A percentile compares a stretch with the other conserved stretches of the same genome.
Conservation (phyloP, 345 rosid genomes). For the Ceriops decandra region DNA sequence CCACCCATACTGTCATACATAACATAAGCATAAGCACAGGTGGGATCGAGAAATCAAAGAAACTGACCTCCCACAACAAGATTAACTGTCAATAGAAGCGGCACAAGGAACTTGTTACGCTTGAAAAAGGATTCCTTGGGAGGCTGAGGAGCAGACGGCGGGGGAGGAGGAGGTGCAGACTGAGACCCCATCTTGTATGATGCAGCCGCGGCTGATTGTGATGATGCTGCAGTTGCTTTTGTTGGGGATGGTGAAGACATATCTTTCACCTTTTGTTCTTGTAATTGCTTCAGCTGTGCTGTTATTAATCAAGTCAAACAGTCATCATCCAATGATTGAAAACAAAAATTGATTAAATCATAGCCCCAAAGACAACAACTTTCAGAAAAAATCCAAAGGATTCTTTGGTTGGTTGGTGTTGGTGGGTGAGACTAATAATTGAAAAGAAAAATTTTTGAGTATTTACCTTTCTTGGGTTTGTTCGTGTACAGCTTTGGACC, state of each 20-base stretch:
- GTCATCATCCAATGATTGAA: not conserved
- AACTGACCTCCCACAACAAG: not conserved
- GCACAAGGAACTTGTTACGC: slow-evolving; percentile 3
- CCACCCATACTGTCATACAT: not conserved
- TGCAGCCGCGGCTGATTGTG: slow-evolving; percentile 37
- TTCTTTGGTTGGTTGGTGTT: no score
- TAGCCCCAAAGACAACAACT: no score
- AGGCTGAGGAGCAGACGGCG: slow-evolving; percentile 21
- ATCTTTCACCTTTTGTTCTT: slow-evolving; percentile 33
- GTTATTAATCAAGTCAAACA: slow-evolving; percentile 13
- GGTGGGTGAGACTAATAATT: no score
- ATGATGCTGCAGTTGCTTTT: slow-evolving; percentile 23
- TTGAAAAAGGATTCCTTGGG: not conserved
- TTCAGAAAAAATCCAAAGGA: slow-evolving; percentile 1
- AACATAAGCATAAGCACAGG: not conserved
- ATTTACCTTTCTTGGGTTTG: slow-evolving; percentile 62
- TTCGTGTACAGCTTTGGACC: slow-evolving; percentile 66
- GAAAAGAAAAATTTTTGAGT: no score
- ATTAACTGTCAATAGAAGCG: not conserved
- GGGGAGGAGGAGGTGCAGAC: slow-evolving; percentile 45
- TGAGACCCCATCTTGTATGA: slow-evolving; percentile 55
- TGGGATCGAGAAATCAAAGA: not conserved
- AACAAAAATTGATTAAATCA: not conserved
- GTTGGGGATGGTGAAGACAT: slow-evolving; percentile 3
- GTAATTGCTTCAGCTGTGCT: slow-evolving; percentile 47